These are phyloP conservation scores for Thalassiosira livingstoniorum DNA, from an alignment of 352 stramenopile genomes.

Conservation along the genomic window DNA sequence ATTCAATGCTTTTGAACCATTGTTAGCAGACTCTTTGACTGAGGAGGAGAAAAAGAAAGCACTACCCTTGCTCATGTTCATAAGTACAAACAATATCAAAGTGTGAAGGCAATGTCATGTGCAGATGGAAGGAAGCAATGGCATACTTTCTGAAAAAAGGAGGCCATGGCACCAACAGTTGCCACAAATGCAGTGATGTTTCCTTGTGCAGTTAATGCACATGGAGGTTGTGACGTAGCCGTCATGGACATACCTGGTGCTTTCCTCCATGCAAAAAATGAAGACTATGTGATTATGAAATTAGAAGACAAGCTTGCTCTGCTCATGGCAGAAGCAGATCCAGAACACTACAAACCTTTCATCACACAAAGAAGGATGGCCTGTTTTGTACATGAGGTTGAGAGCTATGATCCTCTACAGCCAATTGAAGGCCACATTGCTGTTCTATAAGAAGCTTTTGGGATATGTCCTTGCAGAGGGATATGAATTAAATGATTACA, in stretches of 20 bases:
- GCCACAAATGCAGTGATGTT: background rate
- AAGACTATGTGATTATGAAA: slow-evolving; percentile 20
- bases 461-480: background rate
- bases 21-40: background rate
- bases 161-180: background rate
- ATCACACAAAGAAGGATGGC: slow-evolving; percentile 24
- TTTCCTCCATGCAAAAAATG: slow-evolving; percentile 28
- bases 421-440: background rate
- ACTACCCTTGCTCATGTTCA: slow-evolving; percentile 10
- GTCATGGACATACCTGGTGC: slow-evolving; percentile 31
- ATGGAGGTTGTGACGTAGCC: slow-evolving; percentile 10
- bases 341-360: slow-evolving; percentile 36
- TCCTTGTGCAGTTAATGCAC: slow-evolving; percentile 10
- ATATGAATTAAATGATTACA: background rate
- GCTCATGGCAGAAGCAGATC: slow-evolving; percentile 27
- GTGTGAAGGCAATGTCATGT: background rate
- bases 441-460: background rate
- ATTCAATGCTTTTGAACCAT: background rate
- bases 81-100: slow-evolving; percentile 10
- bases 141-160: background rate
- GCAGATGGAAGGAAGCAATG: background rate
- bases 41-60: background rate
- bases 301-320: slow-evolving; percentile 1
- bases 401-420: slow-evolving; percentile 9
- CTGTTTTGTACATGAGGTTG: no score